These are phyloP conservation scores for Gossypium schwendimanii DNA, from an alignment of 441 rosid species.

Conservation along the genomic window DNA sequence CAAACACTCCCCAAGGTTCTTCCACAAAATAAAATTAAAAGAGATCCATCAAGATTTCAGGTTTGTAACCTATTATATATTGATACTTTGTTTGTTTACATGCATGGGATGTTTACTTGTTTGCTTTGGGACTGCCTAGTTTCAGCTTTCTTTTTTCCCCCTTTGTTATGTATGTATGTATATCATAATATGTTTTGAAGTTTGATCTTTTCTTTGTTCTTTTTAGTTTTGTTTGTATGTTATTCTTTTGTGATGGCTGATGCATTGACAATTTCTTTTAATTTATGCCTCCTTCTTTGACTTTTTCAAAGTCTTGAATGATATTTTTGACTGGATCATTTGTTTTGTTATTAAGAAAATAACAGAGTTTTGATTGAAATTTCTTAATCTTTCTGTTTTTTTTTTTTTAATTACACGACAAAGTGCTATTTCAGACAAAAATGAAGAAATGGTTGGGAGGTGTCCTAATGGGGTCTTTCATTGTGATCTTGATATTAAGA, in stretches of 20 bases:
- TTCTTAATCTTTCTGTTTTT: neutral
- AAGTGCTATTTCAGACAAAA: neutral
- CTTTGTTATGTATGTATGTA: neutral
- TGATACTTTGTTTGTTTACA: neutral
- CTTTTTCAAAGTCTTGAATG: neutral
- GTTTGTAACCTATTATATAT: neutral
- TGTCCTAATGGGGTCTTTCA: constrained; percentile 53
- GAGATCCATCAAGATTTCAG: neutral
- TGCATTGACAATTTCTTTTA: neutral
- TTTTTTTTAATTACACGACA: neutral
- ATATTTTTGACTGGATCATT: neutral
- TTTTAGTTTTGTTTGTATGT: neutral
- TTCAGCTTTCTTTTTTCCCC: neutral
- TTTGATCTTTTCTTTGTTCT: neutral
- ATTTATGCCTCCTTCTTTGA: neutral
- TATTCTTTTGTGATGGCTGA: neutral
- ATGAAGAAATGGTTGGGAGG: constrained; percentile 88
- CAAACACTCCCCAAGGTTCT: neutral
- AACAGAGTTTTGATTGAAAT: neutral
- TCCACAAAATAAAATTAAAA: neutral
- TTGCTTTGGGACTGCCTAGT: neutral
- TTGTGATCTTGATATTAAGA: constrained; percentile 59
- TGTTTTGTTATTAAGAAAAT: neutral
- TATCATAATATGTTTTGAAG: neutral
- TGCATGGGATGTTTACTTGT: neutral